Conservation (phyloP, 331 rosid genomes). For the Quercus lobata region DNA sequence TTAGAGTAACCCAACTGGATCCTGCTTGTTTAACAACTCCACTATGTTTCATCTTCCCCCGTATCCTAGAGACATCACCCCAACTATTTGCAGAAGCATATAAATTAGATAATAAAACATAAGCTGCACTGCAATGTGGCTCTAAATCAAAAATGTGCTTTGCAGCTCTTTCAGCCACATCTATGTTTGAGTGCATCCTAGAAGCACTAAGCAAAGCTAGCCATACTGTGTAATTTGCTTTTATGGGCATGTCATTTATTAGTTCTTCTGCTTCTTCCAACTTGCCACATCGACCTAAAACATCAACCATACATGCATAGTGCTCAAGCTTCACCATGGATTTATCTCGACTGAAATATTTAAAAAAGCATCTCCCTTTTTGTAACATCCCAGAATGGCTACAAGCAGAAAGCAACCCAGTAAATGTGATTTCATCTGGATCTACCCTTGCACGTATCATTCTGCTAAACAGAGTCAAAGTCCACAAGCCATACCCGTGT, state of each 20-base stretch:
- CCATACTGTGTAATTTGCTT: constrained; percentile 49
- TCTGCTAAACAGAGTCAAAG: constrained; percentile 41
- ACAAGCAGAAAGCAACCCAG: constrained; percentile 66
- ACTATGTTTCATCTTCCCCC: constrained; percentile 47
- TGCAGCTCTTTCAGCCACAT: constrained; percentile 60
- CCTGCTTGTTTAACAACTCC: constrained; percentile 65
- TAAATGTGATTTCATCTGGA: constrained; percentile 60
- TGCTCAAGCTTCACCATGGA: constrained; percentile 48
- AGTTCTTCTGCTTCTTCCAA: constrained; percentile 57
- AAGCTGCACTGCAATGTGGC: constrained; percentile 51
- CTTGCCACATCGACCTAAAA: constrained; percentile 49
- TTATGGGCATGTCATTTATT: constrained; percentile 39
- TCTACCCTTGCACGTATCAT: constrained; percentile 44
- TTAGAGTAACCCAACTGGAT: constrained; percentile 55
- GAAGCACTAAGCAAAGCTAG: constrained; percentile 58
- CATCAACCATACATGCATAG: constrained; percentile 61
- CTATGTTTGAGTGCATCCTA: constrained; percentile 44
- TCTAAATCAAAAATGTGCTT: constrained; percentile 39
- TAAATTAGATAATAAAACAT: constrained; percentile 46
- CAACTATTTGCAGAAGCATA: constrained; percentile 51
- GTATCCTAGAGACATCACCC: constrained; percentile 49
- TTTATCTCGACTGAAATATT: constrained; percentile 29
- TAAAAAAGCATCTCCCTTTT: constrained; percentile 55
- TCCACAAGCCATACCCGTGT: constrained; percentile 52
- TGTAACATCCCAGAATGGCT: constrained; percentile 62